Evolutionary conservation across 495 filamentous ascomycete species (phyloP).

Genomic region (Chaetomidium leptoderma): DNA sequence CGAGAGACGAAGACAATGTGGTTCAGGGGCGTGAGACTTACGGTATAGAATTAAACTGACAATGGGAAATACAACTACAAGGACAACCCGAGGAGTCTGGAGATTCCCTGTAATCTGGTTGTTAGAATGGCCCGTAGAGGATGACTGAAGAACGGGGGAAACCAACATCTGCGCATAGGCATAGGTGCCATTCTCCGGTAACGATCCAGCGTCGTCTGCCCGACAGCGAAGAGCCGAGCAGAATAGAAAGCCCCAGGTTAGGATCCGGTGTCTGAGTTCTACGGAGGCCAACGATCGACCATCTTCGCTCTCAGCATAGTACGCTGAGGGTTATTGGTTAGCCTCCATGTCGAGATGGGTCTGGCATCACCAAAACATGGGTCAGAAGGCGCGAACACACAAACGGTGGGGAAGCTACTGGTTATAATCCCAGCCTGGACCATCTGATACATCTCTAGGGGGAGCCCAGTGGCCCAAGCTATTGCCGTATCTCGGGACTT

Average conservation of each 20-base stretch:
- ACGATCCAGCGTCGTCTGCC: too few relatives aligned
- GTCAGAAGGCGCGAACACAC: background rate
- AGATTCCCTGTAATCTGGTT: conserved; percentile 20
- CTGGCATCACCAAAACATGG: conserved; percentile 10
- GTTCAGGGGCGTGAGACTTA: conserved; percentile 3
- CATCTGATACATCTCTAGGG: background rate
- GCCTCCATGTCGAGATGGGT: background rate
- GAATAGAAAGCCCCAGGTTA: too few relatives aligned
- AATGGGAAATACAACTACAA: conserved; percentile 23
- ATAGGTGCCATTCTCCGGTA: conserved; percentile 7
- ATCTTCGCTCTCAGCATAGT: background rate
- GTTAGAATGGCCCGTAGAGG: background rate
- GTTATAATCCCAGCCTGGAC: background rate
- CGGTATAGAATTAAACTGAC: conserved; percentile 25
- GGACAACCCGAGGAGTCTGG: conserved; percentile 26
- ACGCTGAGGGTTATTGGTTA: background rate
- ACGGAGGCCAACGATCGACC: conserved; percentile 5
- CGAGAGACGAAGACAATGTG: too few relatives aligned
- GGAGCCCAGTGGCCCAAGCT: background rate
- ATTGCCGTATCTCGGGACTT: background rate
- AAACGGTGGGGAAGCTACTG: background rate
- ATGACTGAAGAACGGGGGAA: background rate
- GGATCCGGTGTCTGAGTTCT: background rate
- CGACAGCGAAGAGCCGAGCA: too few relatives aligned
- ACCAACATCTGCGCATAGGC: conserved; percentile 16